Conservation (phyloP, 2,329 filamentous ascomycete genomes). For the Parafenestella ontariensis region DNA sequence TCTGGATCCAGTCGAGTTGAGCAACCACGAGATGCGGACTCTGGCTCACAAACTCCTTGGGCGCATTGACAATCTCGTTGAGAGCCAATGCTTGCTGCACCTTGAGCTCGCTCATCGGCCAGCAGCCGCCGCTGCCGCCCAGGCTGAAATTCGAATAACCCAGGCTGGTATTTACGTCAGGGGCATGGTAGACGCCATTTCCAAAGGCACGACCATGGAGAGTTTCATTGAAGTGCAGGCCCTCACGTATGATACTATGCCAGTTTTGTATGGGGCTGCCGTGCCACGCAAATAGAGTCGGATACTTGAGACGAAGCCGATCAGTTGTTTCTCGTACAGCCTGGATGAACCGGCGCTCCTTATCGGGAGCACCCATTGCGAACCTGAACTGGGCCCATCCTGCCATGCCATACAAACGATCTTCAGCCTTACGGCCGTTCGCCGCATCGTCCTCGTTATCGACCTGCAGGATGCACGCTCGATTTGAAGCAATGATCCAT, state of each 20-base stretch:
- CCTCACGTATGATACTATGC: slow-evolving; percentile 87
- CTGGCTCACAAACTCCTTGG: slow-evolving; percentile 63
- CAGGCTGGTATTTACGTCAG: slow-evolving; percentile 63
- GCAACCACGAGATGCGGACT: slow-evolving; percentile 74
- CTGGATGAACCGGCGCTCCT: slow-evolving; percentile 76
- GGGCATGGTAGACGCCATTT: slow-evolving; percentile 82
- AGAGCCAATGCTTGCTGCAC: slow-evolving; percentile 70
- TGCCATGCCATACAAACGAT: slow-evolving; percentile 68
- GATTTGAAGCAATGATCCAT: slow-evolving; percentile 91
- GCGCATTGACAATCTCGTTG: slow-evolving; percentile 84
- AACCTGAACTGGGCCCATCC: slow-evolving; percentile 84
- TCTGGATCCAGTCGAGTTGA: slow-evolving; percentile 86
- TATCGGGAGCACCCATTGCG: slow-evolving; percentile 88
- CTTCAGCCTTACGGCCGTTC: slow-evolving; percentile 48
- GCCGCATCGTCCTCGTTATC: slow-evolving; percentile 49
- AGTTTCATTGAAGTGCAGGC: slow-evolving; percentile 72
- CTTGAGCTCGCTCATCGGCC: slow-evolving; percentile 72
- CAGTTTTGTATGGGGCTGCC: slow-evolving; percentile 79
- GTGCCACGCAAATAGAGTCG: slow-evolving; percentile 87
- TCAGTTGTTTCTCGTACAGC: slow-evolving; percentile 61
- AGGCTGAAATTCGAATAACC: slow-evolving; percentile 52
- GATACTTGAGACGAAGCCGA: slow-evolving; percentile 56
- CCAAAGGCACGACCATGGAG: slow-evolving; percentile 74
- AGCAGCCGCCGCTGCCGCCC: slow-evolving; percentile 48
- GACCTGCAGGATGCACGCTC: slow-evolving; percentile 84